These are phyloP conservation scores for Cucurbita argyrosperma DNA, from an alignment of 306 rosid species.

Conservation along the genomic window DNA sequence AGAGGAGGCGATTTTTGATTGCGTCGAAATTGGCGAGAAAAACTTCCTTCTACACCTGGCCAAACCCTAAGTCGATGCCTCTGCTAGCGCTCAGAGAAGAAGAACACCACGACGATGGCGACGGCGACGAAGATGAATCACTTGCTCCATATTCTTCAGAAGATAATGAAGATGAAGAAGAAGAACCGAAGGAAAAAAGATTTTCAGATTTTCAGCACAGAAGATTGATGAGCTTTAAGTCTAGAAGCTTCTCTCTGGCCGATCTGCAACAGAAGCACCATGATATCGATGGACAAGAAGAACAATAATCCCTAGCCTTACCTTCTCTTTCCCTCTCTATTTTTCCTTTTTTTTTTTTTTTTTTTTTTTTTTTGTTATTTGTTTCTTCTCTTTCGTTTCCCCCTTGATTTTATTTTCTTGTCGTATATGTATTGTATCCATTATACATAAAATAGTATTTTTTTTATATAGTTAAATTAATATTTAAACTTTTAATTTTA, in stretches of 20 bases:
- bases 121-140: background rate
- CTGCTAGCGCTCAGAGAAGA: constrained; percentile 53
- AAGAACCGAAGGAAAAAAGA: background rate
- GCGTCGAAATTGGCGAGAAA: constrained; percentile 53
- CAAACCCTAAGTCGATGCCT: constrained; percentile 84
- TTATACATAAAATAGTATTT: background rate
- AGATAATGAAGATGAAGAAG: background rate
- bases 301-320: background rate
- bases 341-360: background rate
- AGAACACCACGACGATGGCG: background rate
- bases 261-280: constrained; percentile 53
- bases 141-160: background rate
- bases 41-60: constrained; percentile 47
- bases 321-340: background rate
- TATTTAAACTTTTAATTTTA: no score
- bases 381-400: background rate
- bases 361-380: background rate
- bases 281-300: constrained; percentile 7
- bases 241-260: constrained; percentile 62
- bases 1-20: constrained; percentile 56
- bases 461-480: no score
- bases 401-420: background rate
- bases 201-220: constrained; percentile 7
- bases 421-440: background rate
- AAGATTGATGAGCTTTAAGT: constrained; percentile 46